Evolutionary conservation across 2,329 filamentous ascomycete genomes (phyloP).

Genomic region (Zopfia rhizophila): DNA sequence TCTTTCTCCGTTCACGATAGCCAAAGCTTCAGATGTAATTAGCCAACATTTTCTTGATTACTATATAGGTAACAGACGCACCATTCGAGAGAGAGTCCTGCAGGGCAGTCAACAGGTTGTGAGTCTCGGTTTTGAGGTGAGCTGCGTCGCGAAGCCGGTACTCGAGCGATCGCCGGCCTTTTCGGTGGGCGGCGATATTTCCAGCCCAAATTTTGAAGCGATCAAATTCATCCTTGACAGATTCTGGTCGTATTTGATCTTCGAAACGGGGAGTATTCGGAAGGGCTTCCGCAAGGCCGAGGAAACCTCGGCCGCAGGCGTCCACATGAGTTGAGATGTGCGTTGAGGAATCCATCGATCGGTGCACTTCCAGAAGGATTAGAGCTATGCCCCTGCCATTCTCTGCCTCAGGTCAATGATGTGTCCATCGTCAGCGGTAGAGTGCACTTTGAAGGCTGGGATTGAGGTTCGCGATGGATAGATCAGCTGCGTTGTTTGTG

Average conservation of each 20-base stretch:
- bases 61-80: constrained; percentile 9
- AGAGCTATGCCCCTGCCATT: no score
- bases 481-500: background rate
- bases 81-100: constrained; percentile 29
- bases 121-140: constrained; percentile 32
- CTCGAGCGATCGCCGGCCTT: constrained; percentile 43
- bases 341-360: constrained; percentile 1
- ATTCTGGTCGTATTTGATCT: constrained; percentile 17
- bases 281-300: constrained; percentile 22
- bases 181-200: constrained; percentile 47
- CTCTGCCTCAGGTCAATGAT: no score
- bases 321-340: constrained; percentile 15
- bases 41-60: background rate
- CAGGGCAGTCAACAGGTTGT: constrained; percentile 31
- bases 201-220: constrained; percentile 47
- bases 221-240: constrained; percentile 36
- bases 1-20: constrained; percentile 25
- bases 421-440: no score
- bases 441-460: no score
- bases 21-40: no score
- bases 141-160: constrained; percentile 45
- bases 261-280: constrained; percentile 18
- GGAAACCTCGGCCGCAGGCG: constrained; percentile 16
- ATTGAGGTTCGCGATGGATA: no score
- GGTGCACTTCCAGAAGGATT: no score